Percentiles rank a stretch among this genome's conserved stretches.
Conservation (phyloP, 306 rosid genomes). For the Heteromeles arbutifolia region DNA sequence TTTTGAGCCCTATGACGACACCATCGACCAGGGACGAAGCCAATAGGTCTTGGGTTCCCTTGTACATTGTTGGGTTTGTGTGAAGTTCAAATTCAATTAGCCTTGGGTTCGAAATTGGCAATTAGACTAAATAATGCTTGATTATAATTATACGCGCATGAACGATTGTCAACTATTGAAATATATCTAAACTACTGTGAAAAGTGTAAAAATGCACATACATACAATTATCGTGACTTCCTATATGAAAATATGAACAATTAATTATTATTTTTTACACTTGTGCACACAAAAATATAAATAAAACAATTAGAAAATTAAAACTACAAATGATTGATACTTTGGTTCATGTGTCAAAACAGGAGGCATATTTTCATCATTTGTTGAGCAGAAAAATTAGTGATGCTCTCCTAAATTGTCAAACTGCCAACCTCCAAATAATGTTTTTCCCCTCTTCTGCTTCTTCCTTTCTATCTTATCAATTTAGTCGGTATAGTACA, state of each 20-base stretch:
- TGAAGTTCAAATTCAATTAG: not conserved
- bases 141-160: not conserved
- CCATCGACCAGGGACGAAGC: too few species aligned
- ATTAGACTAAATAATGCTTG: not conserved
- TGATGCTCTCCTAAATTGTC: constrained; percentile 1
- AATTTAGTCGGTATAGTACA: constrained; percentile 27
- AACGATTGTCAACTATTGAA: not conserved
- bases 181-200: not conserved
- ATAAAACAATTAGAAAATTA: not conserved
- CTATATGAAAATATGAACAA: not conserved
- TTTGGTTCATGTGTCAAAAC: constrained; percentile 6
- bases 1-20: not conserved
- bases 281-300: too few species aligned
- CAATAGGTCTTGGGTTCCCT: not conserved
- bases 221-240: not conserved
- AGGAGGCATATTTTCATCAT: constrained; percentile 1
- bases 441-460: constrained; percentile 18
- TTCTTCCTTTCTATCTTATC: constrained; percentile 4
- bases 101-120: not conserved
- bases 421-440: constrained; percentile 18
- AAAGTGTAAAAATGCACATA: not conserved
- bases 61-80: not conserved
- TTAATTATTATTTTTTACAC: not conserved
- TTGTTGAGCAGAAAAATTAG: not conserved
- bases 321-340: not conserved